Conservation (phyloP, 1,284 basidiomycete genomes). For the Trametes versicolor region DNA sequence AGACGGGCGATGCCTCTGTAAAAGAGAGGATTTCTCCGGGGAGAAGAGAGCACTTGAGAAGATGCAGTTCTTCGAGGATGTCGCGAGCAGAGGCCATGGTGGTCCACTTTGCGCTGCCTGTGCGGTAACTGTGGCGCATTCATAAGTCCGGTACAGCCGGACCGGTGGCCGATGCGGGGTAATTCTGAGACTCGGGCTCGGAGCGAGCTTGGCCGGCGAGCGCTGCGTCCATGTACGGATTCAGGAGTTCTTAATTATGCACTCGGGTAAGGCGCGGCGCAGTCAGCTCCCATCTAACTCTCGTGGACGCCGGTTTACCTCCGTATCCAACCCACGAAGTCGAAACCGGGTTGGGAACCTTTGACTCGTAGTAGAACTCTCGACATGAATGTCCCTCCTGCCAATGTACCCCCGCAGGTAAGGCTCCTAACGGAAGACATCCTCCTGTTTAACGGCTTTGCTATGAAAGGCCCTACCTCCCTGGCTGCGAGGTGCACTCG, state of each 20-base stretch:
- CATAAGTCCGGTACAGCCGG: slow-evolving; percentile 9
- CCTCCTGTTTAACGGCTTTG: background rate
- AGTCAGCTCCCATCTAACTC: background rate
- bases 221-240: background rate
- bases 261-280: background rate
- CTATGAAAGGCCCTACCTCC: background rate
- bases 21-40: slow-evolving; percentile 63
- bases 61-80: slow-evolving; percentile 59
- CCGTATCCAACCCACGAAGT: background rate
- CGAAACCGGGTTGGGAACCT: background rate
- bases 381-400: background rate
- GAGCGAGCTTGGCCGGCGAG: background rate
- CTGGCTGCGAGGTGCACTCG: slow-evolving; percentile 10
- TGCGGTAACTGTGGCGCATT: background rate
- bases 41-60: slow-evolving; percentile 67
- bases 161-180: background rate
- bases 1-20: slow-evolving; percentile 47
- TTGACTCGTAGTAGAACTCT: background rate
- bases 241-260: no score
- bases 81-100: slow-evolving; percentile 14
- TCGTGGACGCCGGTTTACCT: background rate
- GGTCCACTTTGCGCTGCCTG: background rate
- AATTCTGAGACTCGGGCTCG: background rate
- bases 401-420: background rate
- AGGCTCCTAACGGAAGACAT: background rate